Base-by-base conservation (phyloP, 1,284 basidiomycete genomes). In the Ustilago lituana region DNA sequence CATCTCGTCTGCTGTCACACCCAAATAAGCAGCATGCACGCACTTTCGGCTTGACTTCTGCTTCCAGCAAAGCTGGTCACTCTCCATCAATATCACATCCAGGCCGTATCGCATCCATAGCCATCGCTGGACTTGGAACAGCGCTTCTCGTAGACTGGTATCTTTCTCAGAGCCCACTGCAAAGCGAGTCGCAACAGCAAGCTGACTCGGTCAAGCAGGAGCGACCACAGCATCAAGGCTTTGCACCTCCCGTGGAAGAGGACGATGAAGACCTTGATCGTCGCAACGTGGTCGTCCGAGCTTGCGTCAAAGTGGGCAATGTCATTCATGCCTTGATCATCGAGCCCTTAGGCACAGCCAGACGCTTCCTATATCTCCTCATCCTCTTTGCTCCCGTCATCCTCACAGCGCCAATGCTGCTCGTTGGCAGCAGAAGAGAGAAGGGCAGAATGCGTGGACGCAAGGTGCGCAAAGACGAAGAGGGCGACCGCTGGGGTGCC, bases 381-480 rank as follows among this genome's bases (percentile, higher is more conserved):
- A 82, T 87, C 64, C 85, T 98, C 44, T 98, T 99, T 83, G 83
- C 90, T 1, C 95, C 95, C 0, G 92, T 98, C 57, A 87, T 99
- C 49, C 47, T 96, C 41, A 86, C 89, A 0, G 86, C 89, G 23
- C 95, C 95, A 0, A 91, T 97, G 87, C 84, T 98, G 14, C 85
- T 95, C 22, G 83, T 97, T 15, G 94, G 84, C 39, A 57, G 60
- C 14, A 43, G 77, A 20, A 26, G 75, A 31, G 67, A 78, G n/a
- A 67, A 65, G 17, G 75, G 76, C 19, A 40, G 53, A 20, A 63
- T 54, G 46, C 62, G 57, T 3, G 67, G 64, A 12, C 35, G 73
- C 20, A 71, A 69, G 31, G 63, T 68, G 11, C 31, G 56, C 41
- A 73, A 62, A 33, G 49, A 61, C 26, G 56, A 67, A 33, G 62